Percentiles rank a stretch among this genome's conserved stretches.
phyloP scores from a whole-genome alignment of 169 alveolate species.

The Cystoisospora suis region DNA sequence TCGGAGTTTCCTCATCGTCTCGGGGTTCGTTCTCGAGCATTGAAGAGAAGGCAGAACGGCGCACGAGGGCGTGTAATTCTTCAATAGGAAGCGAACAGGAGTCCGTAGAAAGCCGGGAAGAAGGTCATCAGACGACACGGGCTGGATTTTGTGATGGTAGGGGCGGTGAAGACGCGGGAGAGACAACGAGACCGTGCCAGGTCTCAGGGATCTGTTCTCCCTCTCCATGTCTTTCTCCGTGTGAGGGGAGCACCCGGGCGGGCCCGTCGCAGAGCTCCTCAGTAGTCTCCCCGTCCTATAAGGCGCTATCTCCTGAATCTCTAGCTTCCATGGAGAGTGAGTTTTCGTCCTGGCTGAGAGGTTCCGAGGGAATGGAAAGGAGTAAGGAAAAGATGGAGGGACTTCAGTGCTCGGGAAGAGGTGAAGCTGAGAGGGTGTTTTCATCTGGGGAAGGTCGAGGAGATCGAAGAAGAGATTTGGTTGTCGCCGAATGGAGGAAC shows the following conservation, averaged over 20 bases:
- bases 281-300: not conserved
- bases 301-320: not conserved
- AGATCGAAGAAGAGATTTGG: too few relatives aligned
- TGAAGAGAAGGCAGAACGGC: too few relatives aligned
- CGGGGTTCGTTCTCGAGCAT: not conserved
- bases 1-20: not conserved
- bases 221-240: not conserved
- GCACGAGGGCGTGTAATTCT: too few relatives aligned
- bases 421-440: not conserved
- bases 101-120: too few relatives aligned
- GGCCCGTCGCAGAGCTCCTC: not conserved
- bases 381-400: not conserved
- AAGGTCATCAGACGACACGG: too few relatives aligned
- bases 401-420: not conserved
- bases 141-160: too few relatives aligned
- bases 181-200: not conserved
- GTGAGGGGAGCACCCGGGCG: constrained; percentile 14
- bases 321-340: not conserved
- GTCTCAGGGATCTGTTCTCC: not conserved
- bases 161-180: not conserved
- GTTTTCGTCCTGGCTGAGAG: too few relatives aligned
- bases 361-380: too few relatives aligned
- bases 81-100: too few relatives aligned
- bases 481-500: too few relatives aligned
- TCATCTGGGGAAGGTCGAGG: too few relatives aligned